Percentiles rank a stretch among this genome's conserved stretches.
Evolutionary conservation across 441 rosid genomes (phyloP).

Genomic region (Daphne laureola): DNA sequence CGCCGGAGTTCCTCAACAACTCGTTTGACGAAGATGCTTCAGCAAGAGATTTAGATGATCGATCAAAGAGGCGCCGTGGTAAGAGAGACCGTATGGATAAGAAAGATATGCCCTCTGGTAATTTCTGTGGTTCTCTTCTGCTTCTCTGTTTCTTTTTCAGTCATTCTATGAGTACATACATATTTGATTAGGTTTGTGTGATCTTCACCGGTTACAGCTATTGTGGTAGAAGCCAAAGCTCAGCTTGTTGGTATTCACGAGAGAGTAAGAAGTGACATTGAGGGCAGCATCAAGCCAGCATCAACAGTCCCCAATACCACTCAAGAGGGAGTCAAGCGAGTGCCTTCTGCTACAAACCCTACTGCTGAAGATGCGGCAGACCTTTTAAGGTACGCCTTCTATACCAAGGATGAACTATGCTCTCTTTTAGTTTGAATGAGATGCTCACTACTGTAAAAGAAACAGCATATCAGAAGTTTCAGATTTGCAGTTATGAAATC

Average conservation of each 20-base stretch:
- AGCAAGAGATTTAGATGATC: slow-evolving; percentile 36
- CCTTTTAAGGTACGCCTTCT: slow-evolving; percentile 45
- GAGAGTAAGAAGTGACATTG: slow-evolving; percentile 79
- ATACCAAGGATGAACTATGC: not conserved
- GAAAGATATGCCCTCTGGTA: slow-evolving; percentile 66
- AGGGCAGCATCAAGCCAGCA: slow-evolving; percentile 45
- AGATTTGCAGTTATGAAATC: too few species aligned
- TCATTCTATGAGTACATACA: not conserved
- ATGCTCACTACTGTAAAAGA: too few species aligned
- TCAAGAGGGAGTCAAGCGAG: slow-evolving; percentile 45
- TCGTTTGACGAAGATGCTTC: slow-evolving; percentile 39
- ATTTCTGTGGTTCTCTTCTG: not conserved
- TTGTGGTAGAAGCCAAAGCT: slow-evolving; percentile 74
- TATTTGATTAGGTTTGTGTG: slow-evolving; percentile 6
- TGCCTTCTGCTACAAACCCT: slow-evolving; percentile 69
- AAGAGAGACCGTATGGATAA: slow-evolving; percentile 41
- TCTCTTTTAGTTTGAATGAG: too few species aligned
- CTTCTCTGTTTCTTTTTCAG: not conserved
- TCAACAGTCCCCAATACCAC: slow-evolving; percentile 24
- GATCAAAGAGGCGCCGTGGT: slow-evolving; percentile 32
- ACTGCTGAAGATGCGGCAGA: slow-evolving; percentile 88
- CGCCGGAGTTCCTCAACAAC: slow-evolving; percentile 76
- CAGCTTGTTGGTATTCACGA: slow-evolving; percentile 80
- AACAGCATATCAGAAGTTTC: too few species aligned
- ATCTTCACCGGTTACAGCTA: slow-evolving; percentile 35